Percentiles rank a stretch among this genome's conserved stretches.
Evolutionary conservation across 495 filamentous ascomycete species (phyloP).

Genomic region (Penicillium coprophilum): DNA sequence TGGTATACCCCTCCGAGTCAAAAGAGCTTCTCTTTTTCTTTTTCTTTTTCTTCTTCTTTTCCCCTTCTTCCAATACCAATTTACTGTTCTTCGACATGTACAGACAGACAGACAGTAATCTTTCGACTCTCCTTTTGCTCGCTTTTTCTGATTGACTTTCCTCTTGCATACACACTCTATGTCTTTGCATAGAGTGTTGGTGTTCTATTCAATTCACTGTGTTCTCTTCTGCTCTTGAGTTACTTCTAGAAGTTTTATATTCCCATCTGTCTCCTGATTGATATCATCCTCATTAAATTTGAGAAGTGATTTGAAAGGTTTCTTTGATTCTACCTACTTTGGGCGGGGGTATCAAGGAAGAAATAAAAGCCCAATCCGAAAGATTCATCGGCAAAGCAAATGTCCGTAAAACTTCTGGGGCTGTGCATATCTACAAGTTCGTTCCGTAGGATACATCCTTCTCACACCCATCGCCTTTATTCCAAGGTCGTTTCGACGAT

Average conservation of each 20-base stretch:
- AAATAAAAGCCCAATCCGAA: neutral
- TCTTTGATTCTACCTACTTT: neutral
- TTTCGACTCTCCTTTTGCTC: neutral
- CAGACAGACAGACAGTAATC: conserved; percentile 14
- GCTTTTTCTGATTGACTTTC: conserved; percentile 10
- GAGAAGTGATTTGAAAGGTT: neutral
- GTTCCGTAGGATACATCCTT: neutral
- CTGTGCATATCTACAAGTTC: neutral
- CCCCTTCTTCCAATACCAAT: neutral
- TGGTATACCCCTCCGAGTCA: conserved; percentile 34
- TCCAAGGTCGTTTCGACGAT: neutral
- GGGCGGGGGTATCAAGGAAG: neutral
- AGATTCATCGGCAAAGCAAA: neutral
- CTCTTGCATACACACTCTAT: conserved; percentile 4
- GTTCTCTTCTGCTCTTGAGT: neutral
- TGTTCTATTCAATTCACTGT: conserved; percentile 4
- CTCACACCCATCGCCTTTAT: conserved; percentile 1
- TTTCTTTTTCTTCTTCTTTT: conserved; percentile 8
- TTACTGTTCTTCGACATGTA: conserved; percentile 17
- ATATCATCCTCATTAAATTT: neutral
- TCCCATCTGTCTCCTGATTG: neutral
- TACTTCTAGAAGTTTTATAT: neutral
- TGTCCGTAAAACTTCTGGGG: neutral
- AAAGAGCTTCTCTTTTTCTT: conserved; percentile 27
- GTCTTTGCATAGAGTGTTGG: conserved; percentile 1